Percentiles rank a stretch among this genome's conserved stretches.
These are phyloP conservation scores for Westerdykella ornata DNA, from an alignment of 2,329 filamentous ascomycete genomes.

Conservation along the genomic window DNA sequence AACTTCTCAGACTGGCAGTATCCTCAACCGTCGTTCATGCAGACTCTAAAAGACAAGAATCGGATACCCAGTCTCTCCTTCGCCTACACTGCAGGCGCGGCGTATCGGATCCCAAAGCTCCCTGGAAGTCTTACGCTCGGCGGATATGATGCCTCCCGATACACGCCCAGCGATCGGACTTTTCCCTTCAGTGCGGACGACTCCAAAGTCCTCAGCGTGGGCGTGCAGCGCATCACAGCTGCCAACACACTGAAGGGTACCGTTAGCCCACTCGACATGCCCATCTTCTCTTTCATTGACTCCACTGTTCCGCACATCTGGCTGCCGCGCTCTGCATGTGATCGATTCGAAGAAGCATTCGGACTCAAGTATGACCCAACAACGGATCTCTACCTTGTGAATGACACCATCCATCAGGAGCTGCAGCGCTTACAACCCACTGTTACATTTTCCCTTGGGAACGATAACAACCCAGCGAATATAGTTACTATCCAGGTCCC, in stretches of 20 bases:
- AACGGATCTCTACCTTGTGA: slow-evolving; percentile 24
- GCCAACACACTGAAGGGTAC: slow-evolving; percentile 10
- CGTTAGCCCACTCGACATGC: slow-evolving; percentile 1
- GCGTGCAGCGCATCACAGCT: slow-evolving; percentile 4
- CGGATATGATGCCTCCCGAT: slow-evolving; percentile 27
- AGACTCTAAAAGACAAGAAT: slow-evolving; percentile 3
- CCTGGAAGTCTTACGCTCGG: slow-evolving; percentile 24
- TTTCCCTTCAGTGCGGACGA: slow-evolving; percentile 12
- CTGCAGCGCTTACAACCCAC: slow-evolving; percentile 20
- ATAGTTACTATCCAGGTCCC: slow-evolving; percentile 32
- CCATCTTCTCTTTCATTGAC: slow-evolving; percentile 19
- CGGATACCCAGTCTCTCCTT: slow-evolving; percentile 12
- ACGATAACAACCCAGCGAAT: slow-evolving; percentile 8
- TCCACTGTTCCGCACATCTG: slow-evolving; percentile 27
- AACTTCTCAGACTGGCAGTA: slow-evolving; percentile 8
- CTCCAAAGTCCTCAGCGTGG: slow-evolving; percentile 3
- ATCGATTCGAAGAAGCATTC: slow-evolving; percentile 26
- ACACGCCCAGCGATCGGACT: slow-evolving; percentile 7
- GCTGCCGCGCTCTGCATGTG: slow-evolving; percentile 26
- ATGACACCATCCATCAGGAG: slow-evolving; percentile 14
- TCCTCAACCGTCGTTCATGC: slow-evolving; percentile 6
- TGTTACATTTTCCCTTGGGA: slow-evolving; percentile 19
- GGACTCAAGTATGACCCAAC: slow-evolving; percentile 22
- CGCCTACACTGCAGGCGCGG: slow-evolving; percentile 13
- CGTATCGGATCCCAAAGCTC: slow-evolving; percentile 4